Base-by-base conservation (phyloP, 2,329 filamentous ascomycete genomes). In the Pseudogymnoascus destructans region DNA sequence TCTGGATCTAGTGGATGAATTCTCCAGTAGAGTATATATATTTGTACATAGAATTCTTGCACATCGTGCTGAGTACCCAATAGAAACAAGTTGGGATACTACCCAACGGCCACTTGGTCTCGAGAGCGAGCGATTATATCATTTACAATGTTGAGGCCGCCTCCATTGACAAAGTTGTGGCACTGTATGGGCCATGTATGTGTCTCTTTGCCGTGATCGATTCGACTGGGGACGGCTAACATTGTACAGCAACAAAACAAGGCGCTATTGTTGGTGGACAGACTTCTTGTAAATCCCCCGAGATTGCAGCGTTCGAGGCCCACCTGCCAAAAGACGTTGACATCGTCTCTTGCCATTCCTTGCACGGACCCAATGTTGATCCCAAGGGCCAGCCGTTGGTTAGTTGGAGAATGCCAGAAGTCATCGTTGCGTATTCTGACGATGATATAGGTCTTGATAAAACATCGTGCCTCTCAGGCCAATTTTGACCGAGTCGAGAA, bases 141-240 rank as follows among this genome's bases (percentile, higher is more conserved):
- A 90, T 98, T 70, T 98, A 98, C 79, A 95, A 87, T 73, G 93
- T 98, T 72, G 92, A 97, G 74, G 93, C 93, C 62, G 89, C 90
- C 66, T 81, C 85, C 64, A 95, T 98, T 72, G 87, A 89, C 70
- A 80, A 79, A 64, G 88, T 96, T 66, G 93, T 96, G 67, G 86
- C 85, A 62, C 78, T 86, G 67, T 98, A 89, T 72, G 93, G 91
- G 63, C 92, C 92, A 66, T 96, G 90, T 95, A 89, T 77, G 85
- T 73, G 57, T 60, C 59, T 13, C 46, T 52, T 55, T 56, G 30
- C 54, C 11, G 54, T 56, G 54, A 35, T 36, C 36, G n/a, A 59
- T 58, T 13, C 17, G 10, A n/a, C 58, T 19, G 15, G 32, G 55
- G 25, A 57, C 23, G 60, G 59, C 60, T 66, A 42, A 64, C 32